These are phyloP conservation scores for Fusarium sp. DNA, from an alignment of 2,329 filamentous ascomycete species.

Conservation along the genomic window DNA sequence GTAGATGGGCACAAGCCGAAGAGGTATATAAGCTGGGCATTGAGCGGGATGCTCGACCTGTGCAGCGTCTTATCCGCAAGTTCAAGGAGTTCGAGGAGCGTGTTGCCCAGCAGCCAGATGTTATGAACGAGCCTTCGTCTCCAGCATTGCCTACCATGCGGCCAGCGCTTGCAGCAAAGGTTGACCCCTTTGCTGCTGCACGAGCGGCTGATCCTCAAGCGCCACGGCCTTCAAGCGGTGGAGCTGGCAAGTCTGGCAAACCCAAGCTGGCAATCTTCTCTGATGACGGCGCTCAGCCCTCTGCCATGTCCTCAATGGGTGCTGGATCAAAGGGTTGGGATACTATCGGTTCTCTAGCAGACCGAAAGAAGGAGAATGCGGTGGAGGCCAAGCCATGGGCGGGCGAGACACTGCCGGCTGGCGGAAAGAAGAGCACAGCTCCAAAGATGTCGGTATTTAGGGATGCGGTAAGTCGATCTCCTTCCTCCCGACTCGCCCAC, in stretches of 20 bases:
- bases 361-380: slow-evolving; percentile 94
- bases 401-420: slow-evolving; percentile 89
- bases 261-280: slow-evolving; percentile 93
- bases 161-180: slow-evolving; percentile 84
- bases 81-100: slow-evolving; percentile 91
- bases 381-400: slow-evolving; percentile 90
- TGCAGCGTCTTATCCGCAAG: slow-evolving; percentile 84
- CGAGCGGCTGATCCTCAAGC: slow-evolving; percentile 73
- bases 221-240: slow-evolving; percentile 60
- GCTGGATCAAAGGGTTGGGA: slow-evolving; percentile 83
- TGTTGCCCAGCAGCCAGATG: slow-evolving; percentile 72
- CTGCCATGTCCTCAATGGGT: slow-evolving; percentile 64
- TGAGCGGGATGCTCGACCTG: slow-evolving; percentile 85
- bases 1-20: slow-evolving; percentile 89
- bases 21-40: slow-evolving; percentile 94
- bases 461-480: slow-evolving; percentile 78
- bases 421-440: slow-evolving; percentile 78
- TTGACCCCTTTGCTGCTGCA: slow-evolving; percentile 79
- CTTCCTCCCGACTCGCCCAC: slow-evolving; percentile 58
- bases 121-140: slow-evolving; percentile 77
- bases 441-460: slow-evolving; percentile 94
- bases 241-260: slow-evolving; percentile 73
- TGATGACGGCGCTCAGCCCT: slow-evolving; percentile 73
- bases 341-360: slow-evolving; percentile 84
- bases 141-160: slow-evolving; percentile 87